Evolutionary conservation across 2,329 filamentous ascomycete species (phyloP), one percentile per base, ranked within the genome.

Genomic region (Botryosphaeria dothidea): DNA sequence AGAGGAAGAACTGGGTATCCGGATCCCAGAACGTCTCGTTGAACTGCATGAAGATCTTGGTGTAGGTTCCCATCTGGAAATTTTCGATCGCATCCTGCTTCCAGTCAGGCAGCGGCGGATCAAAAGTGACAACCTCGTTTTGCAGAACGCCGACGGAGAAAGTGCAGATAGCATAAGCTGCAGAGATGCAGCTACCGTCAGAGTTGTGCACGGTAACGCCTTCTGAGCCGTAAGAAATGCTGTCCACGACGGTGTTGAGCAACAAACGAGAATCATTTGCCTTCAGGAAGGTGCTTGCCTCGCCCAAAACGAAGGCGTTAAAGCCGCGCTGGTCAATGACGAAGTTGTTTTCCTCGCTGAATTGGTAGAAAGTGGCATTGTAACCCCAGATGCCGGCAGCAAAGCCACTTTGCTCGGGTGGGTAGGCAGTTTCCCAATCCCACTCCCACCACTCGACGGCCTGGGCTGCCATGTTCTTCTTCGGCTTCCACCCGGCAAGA

Each of bases 31-130:
- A 92, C 0, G 86, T 84, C 63, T 87, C 79, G 66, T 87, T 78
- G 75, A 91, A 91, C 67, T 90, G 88, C 66, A 89, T 78, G 76
- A 91, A 91, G 67, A 91, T 85, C 72, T 92, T 92, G 60, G 88
- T 91, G 76, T 91, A 92, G 0, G 88, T 90, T 6, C 86, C 89
- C 85, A 91, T 90, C 67, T 82, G 79, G 72, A 90, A 90, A 41
- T 84, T 86, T 3, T 85, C 82, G 60, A 91, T 89, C 0, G 86
- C 85, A 2, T 81, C 82, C 15, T 83, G 79, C 74, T 92, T 91
- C 89, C 88, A 91, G 2, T 74, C 74, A 0, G 89, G 89, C 0
- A 91, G 78, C 4, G 77, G 68, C 0, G 89, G 89, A 11, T 79
- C 71, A 71, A 91, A 92, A 0, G 75, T 73, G 0, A 91, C 82